Percentiles rank a stretch among this genome's conserved stretches.
These are phyloP conservation scores for Cardamine occulta DNA, from an alignment of 345 rosid genomes.

Conservation along the genomic window DNA sequence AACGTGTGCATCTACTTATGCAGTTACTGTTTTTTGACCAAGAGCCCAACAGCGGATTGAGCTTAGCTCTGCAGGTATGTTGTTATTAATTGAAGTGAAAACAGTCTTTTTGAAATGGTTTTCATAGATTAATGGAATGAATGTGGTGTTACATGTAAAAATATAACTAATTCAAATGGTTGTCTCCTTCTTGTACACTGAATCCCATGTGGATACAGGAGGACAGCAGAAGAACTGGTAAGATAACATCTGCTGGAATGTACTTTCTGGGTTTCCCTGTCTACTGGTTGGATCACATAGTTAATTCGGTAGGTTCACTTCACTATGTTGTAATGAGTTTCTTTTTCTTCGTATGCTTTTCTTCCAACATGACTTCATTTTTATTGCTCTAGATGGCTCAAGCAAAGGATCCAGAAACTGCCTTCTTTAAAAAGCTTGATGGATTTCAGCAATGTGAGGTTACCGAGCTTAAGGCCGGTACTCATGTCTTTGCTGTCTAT, in stretches of 20 bases:
- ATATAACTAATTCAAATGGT: neutral
- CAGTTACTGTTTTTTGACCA: constrained; percentile 93
- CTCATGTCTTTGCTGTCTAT: constrained; percentile 90
- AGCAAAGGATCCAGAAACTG: constrained; percentile 89
- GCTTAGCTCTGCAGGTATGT: constrained; percentile 91
- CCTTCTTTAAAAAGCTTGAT: constrained; percentile 90
- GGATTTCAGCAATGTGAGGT: constrained; percentile 97
- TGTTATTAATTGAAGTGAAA: constrained; percentile 8
- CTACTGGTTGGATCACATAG: constrained; percentile 82
- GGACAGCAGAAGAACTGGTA: constrained; percentile 85
- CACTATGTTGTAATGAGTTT: constrained; percentile 24
- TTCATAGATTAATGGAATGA: neutral
- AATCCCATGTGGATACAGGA: constrained; percentile 53
- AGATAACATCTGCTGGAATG: constrained; percentile 93
- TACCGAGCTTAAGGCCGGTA: constrained; percentile 84
- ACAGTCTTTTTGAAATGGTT: neutral
- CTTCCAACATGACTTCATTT: constrained; percentile 1
- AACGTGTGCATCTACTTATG: constrained; percentile 41
- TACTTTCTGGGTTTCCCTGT: constrained; percentile 96
- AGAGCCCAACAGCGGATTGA: constrained; percentile 79
- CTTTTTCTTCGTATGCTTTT: constrained; percentile 17
- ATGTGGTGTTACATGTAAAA: neutral
- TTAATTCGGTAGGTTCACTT: constrained; percentile 64
- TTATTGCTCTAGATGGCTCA: constrained; percentile 63
- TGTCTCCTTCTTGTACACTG: constrained; percentile 15